Conservation (phyloP, 164 flowering plant species). For the Umbellularia californica region DNA sequence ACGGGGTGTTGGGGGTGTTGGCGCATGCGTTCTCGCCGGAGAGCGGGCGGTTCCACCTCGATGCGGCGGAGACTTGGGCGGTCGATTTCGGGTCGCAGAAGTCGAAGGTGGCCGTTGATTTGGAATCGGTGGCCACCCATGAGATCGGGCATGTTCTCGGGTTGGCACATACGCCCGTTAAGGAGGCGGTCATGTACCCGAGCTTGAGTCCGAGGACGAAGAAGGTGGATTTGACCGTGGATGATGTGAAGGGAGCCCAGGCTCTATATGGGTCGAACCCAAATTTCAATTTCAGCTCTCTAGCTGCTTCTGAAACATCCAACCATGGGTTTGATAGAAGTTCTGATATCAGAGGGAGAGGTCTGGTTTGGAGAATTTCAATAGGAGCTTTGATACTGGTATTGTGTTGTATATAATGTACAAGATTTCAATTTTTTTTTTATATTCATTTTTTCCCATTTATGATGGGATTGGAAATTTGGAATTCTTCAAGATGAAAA, state of each 20-base stretch:
- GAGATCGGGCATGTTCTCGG: slow-evolving; percentile 84
- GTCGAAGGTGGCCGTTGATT: slow-evolving; percentile 51
- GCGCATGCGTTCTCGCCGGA: slow-evolving; percentile 76
- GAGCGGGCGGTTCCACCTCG: slow-evolving; percentile 61
- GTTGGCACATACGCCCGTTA: slow-evolving; percentile 46
- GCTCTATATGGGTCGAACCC: slow-evolving; percentile 77
- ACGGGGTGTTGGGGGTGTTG: slow-evolving; percentile 65
- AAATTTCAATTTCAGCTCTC: slow-evolving; percentile 37
- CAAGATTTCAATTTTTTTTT: background rate
- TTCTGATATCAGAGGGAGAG: background rate
- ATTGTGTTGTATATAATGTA: background rate
- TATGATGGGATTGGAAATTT: background rate
- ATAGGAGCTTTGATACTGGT: slow-evolving; percentile 8
- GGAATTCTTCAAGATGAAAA: background rate
- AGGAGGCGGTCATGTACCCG: slow-evolving; percentile 73
- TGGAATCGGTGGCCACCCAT: slow-evolving; percentile 80
- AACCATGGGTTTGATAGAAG: background rate
- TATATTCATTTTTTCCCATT: background rate
- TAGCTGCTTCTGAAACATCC: slow-evolving; percentile 42
- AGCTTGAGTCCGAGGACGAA: slow-evolving; percentile 54
- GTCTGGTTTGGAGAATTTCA: slow-evolving; percentile 3
- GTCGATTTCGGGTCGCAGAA: slow-evolving; percentile 43
- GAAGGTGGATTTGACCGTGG: slow-evolving; percentile 50
- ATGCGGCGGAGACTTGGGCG: slow-evolving; percentile 68
- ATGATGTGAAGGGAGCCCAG: slow-evolving; percentile 69